These are phyloP conservation scores for Polymyxa betae DNA, from an alignment of 208 protist species.

Conservation along the genomic window DNA sequence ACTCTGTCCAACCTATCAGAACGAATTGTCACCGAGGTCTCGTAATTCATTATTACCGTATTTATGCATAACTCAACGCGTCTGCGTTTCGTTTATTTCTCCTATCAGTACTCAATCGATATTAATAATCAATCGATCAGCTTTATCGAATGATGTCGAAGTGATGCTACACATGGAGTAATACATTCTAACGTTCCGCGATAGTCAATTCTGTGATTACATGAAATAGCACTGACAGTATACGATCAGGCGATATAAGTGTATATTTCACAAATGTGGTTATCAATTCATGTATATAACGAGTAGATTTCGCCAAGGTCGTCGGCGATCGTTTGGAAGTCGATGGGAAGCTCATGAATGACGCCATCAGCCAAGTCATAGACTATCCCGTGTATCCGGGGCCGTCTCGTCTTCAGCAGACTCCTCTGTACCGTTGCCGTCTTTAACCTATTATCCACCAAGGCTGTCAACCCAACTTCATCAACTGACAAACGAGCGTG, in stretches of 20 bases:
- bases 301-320: not conserved
- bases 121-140: no score
- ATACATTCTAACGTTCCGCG: no score
- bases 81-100: no score
- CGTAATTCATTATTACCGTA: no score
- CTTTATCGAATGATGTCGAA: no score
- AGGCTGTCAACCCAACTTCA: not conserved
- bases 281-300: not conserved
- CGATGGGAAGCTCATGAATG: not conserved
- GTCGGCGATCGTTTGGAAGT: not conserved
- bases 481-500: not conserved
- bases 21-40: not conserved
- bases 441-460: not conserved
- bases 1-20: not conserved
- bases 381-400: slow-evolving; percentile 36
- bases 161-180: no score
- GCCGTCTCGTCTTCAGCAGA: not conserved
- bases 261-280: no score
- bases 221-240: no score
- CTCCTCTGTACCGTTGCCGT: not conserved
- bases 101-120: no score
- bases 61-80: no score
- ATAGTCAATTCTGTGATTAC: no score
- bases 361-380: not conserved
- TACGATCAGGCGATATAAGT: no score